A percentile compares a stretch with the other conserved stretches of the same genome.
Evolutionary conservation across 352 stramenopile species (phyloP).

Genomic region (Phytophthora fragariae): DNA sequence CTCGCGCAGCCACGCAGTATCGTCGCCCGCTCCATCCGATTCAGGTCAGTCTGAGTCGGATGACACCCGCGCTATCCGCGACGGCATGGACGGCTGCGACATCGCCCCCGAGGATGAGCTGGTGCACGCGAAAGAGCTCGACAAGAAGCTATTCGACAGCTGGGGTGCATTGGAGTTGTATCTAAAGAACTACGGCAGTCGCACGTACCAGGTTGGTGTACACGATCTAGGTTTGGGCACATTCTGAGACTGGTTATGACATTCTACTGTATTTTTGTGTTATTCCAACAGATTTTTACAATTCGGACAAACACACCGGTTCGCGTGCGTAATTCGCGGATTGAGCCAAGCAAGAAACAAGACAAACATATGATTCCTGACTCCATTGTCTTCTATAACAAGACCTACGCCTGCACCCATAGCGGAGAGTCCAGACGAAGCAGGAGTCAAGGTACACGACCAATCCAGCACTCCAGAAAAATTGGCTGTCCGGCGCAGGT

Average conservation of each 20-base stretch:
- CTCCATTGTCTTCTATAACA: neutral
- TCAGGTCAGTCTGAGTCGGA: neutral
- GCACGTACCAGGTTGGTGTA: neutral
- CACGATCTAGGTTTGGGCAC: neutral
- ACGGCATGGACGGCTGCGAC: neutral
- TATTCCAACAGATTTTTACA: neutral
- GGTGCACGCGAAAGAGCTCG: neutral
- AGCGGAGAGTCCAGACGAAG: neutral
- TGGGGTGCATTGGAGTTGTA: neutral
- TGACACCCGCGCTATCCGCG: neutral
- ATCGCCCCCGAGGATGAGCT: neutral
- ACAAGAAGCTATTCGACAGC: neutral
- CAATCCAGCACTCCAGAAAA: constrained; percentile 6
- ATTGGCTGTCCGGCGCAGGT: constrained; percentile 14
- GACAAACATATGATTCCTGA: neutral
- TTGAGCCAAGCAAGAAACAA: neutral
- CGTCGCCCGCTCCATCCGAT: neutral
- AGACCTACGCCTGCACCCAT: neutral
- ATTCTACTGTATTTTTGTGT: too few relatives aligned
- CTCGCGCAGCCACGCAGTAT: neutral
- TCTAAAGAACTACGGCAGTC: neutral
- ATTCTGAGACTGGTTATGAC: neutral
- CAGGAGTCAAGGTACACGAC: neutral
- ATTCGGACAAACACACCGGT: neutral
- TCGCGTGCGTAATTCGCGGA: neutral